Percentiles rank a stretch among this genome's conserved stretches.
These are phyloP conservation scores for Phytophthora sp. DNA, from an alignment of 352 stramenopile species.

Conservation along the genomic window DNA sequence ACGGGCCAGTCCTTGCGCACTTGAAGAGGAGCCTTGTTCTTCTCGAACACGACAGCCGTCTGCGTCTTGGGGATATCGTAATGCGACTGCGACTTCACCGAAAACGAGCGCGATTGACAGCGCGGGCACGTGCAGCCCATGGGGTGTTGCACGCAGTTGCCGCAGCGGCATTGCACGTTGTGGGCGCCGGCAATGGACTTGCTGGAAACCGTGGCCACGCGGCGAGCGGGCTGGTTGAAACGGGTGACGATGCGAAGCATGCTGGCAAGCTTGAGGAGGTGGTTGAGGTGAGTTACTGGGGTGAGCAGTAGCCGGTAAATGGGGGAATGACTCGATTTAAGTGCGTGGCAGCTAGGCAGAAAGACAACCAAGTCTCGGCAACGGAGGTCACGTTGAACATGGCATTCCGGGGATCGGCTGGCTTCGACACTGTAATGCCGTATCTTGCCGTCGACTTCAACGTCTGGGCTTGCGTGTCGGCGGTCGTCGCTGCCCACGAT, in stretches of 20 bases:
- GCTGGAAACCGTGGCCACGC: conserved; percentile 6
- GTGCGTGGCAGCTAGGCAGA: conserved; percentile 18
- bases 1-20: conserved; percentile 58
- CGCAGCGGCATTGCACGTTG: conserved; percentile 38
- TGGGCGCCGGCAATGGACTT: conserved; percentile 35
- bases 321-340: conserved; percentile 28
- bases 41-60: conserved; percentile 51
- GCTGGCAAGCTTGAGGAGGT: conserved; percentile 19
- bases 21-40: conserved; percentile 51
- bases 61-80: conserved; percentile 71
- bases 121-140: conserved; percentile 32
- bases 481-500: conserved; percentile 5
- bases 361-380: too few species aligned
- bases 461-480: conserved; percentile 23
- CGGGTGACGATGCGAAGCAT: conserved; percentile 43
- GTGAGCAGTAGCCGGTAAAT: conserved; percentile 29
- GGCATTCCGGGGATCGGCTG: conserved; percentile 4
- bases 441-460: conserved; percentile 34
- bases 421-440: conserved; percentile 19
- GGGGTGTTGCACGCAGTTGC: conserved; percentile 38
- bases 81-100: conserved; percentile 49
- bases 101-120: conserved; percentile 42
- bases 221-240: conserved; percentile 37
- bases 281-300: conserved; percentile 18
- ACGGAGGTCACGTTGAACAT: too few species aligned